Conservation (phyloP, 176 grass and related monocot species). For the Oropetium thomaeum region DNA sequence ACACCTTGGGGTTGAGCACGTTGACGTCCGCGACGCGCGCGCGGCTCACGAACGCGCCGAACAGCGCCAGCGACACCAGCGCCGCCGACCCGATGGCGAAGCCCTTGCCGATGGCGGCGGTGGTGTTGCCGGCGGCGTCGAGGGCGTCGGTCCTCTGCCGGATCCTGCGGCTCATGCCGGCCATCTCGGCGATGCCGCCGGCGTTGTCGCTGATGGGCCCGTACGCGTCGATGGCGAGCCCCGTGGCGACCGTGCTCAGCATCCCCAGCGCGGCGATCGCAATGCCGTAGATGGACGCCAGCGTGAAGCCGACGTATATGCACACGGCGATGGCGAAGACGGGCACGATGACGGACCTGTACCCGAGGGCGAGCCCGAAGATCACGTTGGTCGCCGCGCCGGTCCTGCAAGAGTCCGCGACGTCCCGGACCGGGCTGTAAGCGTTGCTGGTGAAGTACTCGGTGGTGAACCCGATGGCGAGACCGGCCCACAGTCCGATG, state of each 20-base stretch:
- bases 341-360: constrained; percentile 70
- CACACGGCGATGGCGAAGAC: constrained; percentile 53
- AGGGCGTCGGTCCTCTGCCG: constrained; percentile 58
- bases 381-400: constrained; percentile 76
- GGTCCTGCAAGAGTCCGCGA: constrained; percentile 59
- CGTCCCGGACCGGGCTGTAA: constrained; percentile 69
- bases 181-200: constrained; percentile 45
- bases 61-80: constrained; percentile 69
- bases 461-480: constrained; percentile 65
- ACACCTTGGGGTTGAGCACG: constrained; percentile 58
- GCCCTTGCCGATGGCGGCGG: constrained; percentile 70
- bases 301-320: constrained; percentile 60
- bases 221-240: constrained; percentile 67
- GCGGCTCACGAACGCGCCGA: constrained; percentile 71
- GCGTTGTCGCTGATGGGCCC: constrained; percentile 75
- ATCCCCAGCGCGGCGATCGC: constrained; percentile 66
- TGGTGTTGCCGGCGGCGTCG: constrained; percentile 72
- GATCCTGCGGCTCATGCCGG: constrained; percentile 55
- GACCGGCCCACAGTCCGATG: constrained; percentile 58
- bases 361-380: constrained; percentile 69
- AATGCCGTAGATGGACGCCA: constrained; percentile 71
- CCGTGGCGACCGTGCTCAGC: constrained; percentile 75
- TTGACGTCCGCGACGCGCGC: constrained; percentile 47
- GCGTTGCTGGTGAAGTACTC: constrained; percentile 73
- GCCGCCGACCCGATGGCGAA: constrained; percentile 82